Percentiles rank a stretch among this genome's conserved stretches.
Conservation (phyloP, 2,329 filamentous ascomycete species). For the Aspergillus uvarum region DNA sequence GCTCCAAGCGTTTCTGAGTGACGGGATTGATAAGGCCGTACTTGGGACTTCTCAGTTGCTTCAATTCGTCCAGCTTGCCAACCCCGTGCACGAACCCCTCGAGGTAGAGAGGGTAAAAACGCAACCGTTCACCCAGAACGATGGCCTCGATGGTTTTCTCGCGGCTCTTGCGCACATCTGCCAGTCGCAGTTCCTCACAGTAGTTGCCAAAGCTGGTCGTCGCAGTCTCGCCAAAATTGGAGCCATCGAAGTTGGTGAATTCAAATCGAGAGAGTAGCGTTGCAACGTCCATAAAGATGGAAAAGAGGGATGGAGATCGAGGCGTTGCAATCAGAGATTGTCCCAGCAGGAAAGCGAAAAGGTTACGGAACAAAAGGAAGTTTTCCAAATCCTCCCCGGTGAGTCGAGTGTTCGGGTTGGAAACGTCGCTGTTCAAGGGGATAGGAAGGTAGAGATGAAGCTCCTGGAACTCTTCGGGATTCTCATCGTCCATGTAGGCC, state of each 20-base stretch:
- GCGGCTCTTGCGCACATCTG: constrained; percentile 75
- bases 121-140: constrained; percentile 85
- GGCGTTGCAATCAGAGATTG: constrained; percentile 61
- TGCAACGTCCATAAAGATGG: constrained; percentile 62
- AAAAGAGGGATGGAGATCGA: constrained; percentile 55
- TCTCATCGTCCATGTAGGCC: constrained; percentile 48
- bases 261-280: constrained; percentile 57
- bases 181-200: constrained; percentile 72
- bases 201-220: constrained; percentile 57
- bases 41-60: constrained; percentile 67
- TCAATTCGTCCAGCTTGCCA: constrained; percentile 75
- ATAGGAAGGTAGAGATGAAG: constrained; percentile 61
- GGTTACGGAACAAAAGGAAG: constrained; percentile 60
- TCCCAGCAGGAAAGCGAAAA: constrained; percentile 64
- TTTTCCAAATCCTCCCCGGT: constrained; percentile 55
- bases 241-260: constrained; percentile 62
- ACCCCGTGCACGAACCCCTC: constrained; percentile 90
- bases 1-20: constrained; percentile 77
- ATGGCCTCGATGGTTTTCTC: constrained; percentile 89
- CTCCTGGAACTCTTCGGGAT: constrained; percentile 41
- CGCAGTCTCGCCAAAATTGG: constrained; percentile 63
- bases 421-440: constrained; percentile 53
- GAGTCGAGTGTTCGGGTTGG: constrained; percentile 34
- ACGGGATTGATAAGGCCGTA: constrained; percentile 67
- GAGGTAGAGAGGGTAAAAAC: constrained; percentile 77